Conservation (phyloP, 148 eudicot genomes). For the Rhododendron kiyosumense region DNA sequence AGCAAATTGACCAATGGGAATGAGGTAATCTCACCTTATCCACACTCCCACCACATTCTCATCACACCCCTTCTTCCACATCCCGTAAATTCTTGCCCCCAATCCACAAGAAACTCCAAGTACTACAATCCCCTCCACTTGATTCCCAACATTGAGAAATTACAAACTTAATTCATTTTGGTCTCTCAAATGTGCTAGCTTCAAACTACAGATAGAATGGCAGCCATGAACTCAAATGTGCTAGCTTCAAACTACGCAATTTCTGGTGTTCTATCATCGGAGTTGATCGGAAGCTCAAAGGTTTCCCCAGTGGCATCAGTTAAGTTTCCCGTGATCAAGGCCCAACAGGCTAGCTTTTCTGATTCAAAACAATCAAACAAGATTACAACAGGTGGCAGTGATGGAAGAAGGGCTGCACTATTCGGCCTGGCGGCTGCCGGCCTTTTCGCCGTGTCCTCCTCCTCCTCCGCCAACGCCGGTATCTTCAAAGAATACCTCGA, state of each 20-base stretch:
- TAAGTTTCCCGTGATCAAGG: slow-evolving; percentile 61
- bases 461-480: slow-evolving; percentile 77
- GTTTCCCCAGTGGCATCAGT: slow-evolving; percentile 32
- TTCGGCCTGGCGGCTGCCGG: slow-evolving; percentile 68
- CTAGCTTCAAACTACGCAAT: slow-evolving; percentile 75
- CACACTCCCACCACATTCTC: slow-evolving; percentile 76
- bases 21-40: slow-evolving; percentile 94
- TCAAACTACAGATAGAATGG: slow-evolving; percentile 44
- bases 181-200: too few relatives aligned
- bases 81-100: slow-evolving; percentile 21
- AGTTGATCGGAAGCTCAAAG: slow-evolving; percentile 55
- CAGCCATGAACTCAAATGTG: slow-evolving; percentile 57
- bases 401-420: slow-evolving; percentile 75
- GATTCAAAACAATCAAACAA: slow-evolving; percentile 10
- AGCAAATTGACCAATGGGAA: slow-evolving; percentile 53
- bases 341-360: slow-evolving; percentile 31
- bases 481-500: slow-evolving; percentile 78
- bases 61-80: slow-evolving; percentile 23
- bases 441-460: slow-evolving; percentile 36
- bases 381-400: slow-evolving; percentile 10
- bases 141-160: neutral
- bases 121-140: neutral
- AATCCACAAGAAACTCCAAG: slow-evolving; percentile 2
- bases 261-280: slow-evolving; percentile 21
- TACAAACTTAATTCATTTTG: neutral